Percentiles rank a stretch among this genome's conserved stretches.
Conservation (phyloP, 2,329 filamentous ascomycete species). For the Cladophialophora bantiana region DNA sequence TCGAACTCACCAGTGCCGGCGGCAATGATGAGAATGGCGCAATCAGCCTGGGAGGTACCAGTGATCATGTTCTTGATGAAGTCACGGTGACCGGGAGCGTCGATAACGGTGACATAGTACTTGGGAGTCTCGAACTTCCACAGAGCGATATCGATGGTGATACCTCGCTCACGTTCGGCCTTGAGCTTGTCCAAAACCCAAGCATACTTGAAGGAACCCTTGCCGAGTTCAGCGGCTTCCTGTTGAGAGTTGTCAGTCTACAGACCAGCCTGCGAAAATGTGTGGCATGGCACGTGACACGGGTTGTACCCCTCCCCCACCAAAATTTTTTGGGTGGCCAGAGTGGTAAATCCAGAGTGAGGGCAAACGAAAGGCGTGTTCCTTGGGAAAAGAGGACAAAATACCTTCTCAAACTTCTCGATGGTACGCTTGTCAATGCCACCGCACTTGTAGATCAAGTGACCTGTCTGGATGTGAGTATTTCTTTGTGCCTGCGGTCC, state of each 20-base stretch:
- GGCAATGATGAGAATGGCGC: slow-evolving; percentile 99
- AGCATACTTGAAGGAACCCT: slow-evolving; percentile 99
- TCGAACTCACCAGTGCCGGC: slow-evolving; percentile 99
- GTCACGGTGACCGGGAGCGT: slow-evolving; percentile 99
- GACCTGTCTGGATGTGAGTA: slow-evolving; percentile 62
- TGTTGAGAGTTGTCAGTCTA: slow-evolving; percentile 50
- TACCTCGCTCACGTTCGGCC: slow-evolving; percentile 99
- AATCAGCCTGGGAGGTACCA: slow-evolving; percentile 99
- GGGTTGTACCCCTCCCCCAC: slow-evolving; percentile 46
- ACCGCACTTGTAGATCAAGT: slow-evolving; percentile 99
- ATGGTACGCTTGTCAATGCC: slow-evolving; percentile 99
- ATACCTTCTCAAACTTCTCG: slow-evolving; percentile 99
- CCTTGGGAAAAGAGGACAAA: slow-evolving; percentile 44
- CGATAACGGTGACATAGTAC: slow-evolving; percentile 98
- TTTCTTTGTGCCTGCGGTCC: slow-evolving; percentile 38
- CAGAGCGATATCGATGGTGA: slow-evolving; percentile 99
- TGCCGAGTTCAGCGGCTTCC: slow-evolving; percentile 99
- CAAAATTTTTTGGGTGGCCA: slow-evolving; percentile 41
- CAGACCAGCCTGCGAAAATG: background rate
- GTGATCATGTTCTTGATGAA: slow-evolving; percentile 99
- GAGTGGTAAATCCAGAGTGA: slow-evolving; percentile 37
- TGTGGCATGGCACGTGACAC: slow-evolving; percentile 39
- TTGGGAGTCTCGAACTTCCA: slow-evolving; percentile 99
- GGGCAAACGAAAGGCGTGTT: slow-evolving; percentile 10
- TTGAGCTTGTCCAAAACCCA: slow-evolving; percentile 99